phyloP scores from a whole-genome alignment of 2,329 filamentous ascomycete species.

The Microcyclosporella mali region DNA sequence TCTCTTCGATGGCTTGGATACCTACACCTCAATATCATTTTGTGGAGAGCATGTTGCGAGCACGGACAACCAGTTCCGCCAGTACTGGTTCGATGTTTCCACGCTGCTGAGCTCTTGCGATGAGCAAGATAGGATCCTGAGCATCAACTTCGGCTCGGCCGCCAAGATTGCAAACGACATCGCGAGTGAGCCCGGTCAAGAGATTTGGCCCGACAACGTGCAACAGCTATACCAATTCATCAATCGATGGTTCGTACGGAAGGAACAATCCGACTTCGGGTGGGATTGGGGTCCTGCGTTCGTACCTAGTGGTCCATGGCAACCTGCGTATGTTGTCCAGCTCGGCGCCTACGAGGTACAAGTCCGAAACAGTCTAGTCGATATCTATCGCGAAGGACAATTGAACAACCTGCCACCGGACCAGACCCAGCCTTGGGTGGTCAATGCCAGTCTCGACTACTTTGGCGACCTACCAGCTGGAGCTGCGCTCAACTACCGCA shows the following conservation, averaged over 20 bases:
- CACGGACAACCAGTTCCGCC: conserved; percentile 58
- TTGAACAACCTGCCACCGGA: conserved; percentile 54
- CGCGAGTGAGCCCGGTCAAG: conserved; percentile 42
- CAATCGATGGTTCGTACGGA: conserved; percentile 52
- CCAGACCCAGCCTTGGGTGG: conserved; percentile 52
- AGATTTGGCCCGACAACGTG: conserved; percentile 47
- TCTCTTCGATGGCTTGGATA: conserved; percentile 58
- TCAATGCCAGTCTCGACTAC: conserved; percentile 57
- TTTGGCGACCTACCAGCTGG: conserved; percentile 44
- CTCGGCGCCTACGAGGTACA: conserved; percentile 41
- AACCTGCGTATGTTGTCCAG: conserved; percentile 53
- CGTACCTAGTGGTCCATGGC: conserved; percentile 50
- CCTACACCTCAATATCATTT: conserved; percentile 52
- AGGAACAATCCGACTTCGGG: conserved; percentile 58
- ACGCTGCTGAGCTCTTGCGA: conserved; percentile 40
- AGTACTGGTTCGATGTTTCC: conserved; percentile 55
- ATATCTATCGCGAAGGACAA: conserved; percentile 55
- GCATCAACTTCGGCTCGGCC: conserved; percentile 54
- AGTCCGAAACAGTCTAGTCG: conserved; percentile 49
- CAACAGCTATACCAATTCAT: conserved; percentile 47
- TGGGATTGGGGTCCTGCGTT: conserved; percentile 54
- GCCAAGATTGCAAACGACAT: conserved; percentile 49
- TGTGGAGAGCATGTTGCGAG: conserved; percentile 50
- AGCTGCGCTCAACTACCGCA: conserved; percentile 42
- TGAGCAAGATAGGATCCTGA: conserved; percentile 33